Evolutionary conservation across 1,284 basidiomycete species (phyloP).

Genomic region (Vanrija sp.): DNA sequence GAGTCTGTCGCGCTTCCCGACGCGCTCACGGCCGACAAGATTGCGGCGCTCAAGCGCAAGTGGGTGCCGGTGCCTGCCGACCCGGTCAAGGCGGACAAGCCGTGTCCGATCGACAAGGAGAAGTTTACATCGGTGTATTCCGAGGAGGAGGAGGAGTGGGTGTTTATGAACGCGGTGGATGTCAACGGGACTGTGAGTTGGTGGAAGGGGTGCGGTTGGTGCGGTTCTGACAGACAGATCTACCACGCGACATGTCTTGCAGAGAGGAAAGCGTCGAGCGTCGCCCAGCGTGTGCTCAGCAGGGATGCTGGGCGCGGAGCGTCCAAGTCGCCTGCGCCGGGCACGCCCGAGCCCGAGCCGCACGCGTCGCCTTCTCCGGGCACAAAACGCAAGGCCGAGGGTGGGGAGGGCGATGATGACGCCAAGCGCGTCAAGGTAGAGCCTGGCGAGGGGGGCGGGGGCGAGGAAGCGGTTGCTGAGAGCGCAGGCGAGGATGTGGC

Average conservation of each 20-base stretch:
- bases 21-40: conserved; percentile 60
- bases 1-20: conserved; percentile 1
- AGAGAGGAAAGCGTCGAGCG: conserved; percentile 51
- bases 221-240: conserved; percentile 53
- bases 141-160: conserved; percentile 98
- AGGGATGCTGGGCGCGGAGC: conserved; percentile 3
- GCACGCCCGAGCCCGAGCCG: conserved; percentile 1
- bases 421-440: conserved; percentile 24
- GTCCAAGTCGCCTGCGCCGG: conserved; percentile 7
- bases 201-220: background rate
- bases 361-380: conserved; percentile 1
- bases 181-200: conserved; percentile 70
- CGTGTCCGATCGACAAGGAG: conserved; percentile 98
- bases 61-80: conserved; percentile 74
- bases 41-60: conserved; percentile 68
- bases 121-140: conserved; percentile 83
- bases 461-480: no score
- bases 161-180: conserved; percentile 87
- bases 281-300: conserved; percentile 23
- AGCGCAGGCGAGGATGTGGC: no score
- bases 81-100: conserved; percentile 72
- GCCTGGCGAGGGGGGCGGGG: background rate
- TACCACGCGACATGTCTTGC: conserved; percentile 90
- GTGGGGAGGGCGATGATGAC: conserved; percentile 9
- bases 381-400: conserved; percentile 18